Evolutionary conservation across 169 alveolate species (phyloP), one percentile per base, ranked within the genome.

Genomic region (Plasmodium knowlesi): DNA sequence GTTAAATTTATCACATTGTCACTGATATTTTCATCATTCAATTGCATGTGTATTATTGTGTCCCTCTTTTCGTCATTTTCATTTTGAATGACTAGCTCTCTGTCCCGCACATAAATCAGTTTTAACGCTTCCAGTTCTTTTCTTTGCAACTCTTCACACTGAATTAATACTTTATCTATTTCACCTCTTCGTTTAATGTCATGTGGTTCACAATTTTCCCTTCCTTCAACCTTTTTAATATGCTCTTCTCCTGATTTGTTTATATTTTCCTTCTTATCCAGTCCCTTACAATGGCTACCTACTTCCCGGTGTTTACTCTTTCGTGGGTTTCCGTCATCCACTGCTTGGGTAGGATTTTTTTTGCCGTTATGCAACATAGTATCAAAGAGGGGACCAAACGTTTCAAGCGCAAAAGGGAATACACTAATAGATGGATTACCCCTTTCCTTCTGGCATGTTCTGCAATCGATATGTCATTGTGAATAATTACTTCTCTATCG

Each of bases 101-200:
- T 72, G 57, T 91, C 84, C 73, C 67, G 16, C 25, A 91, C 85
- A 91, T 91, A 91, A 70, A 91, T 91, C 25, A 80, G 41, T 72
- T 91, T 91, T 71, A 91, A 50, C 8, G 95, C 95, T 81, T 91
- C 95, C 14, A 91, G 34, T 91, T 91, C 95, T 72, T 80, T 81
- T 81, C 22, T 72, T 91, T 91, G 95, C 32, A 91, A 70, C 25
- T 91, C 89, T 71, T 67, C 85, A 82, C 95, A 91, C 74, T 81
- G 19, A n/a, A 46, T 50, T 37, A 81, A 73, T 91, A 57, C 53
- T 34, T 91, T 54, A 81, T 88, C 88, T 53, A 74, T 72, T 39
- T 83, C 82, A 32, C 28, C 30, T 57, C 22, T 79, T 43, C 30
- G 22, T 19, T 80, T 41, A 39, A 14, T 28, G 37, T 19, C 82